Base-by-base conservation (phyloP, 805 yeast genomes). In the Saccharomyces kudriavzevii region DNA sequence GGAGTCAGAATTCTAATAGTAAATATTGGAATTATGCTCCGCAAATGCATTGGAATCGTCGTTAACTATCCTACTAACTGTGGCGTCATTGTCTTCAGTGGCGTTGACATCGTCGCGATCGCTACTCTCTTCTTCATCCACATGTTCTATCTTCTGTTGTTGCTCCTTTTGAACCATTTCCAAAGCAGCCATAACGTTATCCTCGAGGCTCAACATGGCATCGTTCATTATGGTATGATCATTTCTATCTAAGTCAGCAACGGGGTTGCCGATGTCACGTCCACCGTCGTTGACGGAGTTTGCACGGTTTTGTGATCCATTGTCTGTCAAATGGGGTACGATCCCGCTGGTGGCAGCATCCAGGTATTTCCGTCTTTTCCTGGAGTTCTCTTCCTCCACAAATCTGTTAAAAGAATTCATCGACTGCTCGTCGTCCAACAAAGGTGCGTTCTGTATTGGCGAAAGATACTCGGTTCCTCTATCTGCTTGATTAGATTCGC, bases 141-240 rank as follows among this genome's bases (percentile, higher is more conserved):
- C 31, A 20, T 27, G 28, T 14, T 25, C 20, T 45, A 45, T 45
- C 13, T 45, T 20, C 20, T 49, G 43, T 40, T 55, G 53, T 30
- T 60, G 60, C 29, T 58, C 60, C 40, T 61, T 57, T 40, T 58
- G 61, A 9, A 58, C 65, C 29, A 63, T 57, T 54, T 62, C 62
- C 9, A 64, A 60, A 2, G 67, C 66, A 3, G 65, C 65, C 59
- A 66, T 59, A 4, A 62, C 66, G 55, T 66, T 64, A 46, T 64
- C 67, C 6, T 65, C 70, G 3, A 67, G 51, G 49, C 61, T 56
- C 26, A 59, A 40, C 45, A 62, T 55, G 3, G 67, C 66, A 48
- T 62, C 63, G 40, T 64, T 63, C 53, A 66, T 61, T 10, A 56
- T 49, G 45, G 48, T 52, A 28, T 57, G 55, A 25, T 54, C 52